Evolutionary conservation across 805 yeast species (phyloP), one percentile per base, ranked within the genome.

Genomic region (Wickerhamiella brachini): DNA sequence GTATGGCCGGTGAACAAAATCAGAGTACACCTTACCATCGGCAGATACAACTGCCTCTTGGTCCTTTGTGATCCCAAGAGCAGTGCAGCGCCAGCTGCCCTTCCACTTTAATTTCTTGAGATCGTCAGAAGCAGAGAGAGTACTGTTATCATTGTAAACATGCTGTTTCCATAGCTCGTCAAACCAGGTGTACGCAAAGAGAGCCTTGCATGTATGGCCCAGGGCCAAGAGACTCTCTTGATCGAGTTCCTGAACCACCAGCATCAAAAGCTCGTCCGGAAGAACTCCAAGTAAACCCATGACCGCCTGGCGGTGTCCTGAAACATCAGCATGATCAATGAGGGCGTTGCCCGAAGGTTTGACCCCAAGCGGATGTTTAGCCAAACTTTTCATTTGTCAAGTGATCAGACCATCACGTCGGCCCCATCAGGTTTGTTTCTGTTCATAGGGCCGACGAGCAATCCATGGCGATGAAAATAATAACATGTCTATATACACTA

Each of bases 131-230:
- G 41, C 41, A n/a, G 41, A 3, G 2, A 68, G 62, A 12, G 65
- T 61, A 48, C 58, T 54, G 1, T 71, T 66, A 45, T 58, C 53
- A 9, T 49, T 64, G 37, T 74, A 67, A 59, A 80, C 79, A 45
- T 81, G 51, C 51, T 71, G 74, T 59, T 82, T 83, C 96, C 96
- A 88, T 22, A 83, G 57, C 48, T 87, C 95, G 56, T 87, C 95
- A 60, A 79, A 83, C 61, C 78, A 80, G 12, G 79, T 61, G 62
- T 77, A 83, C 0, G 90, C 94, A 64, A 81, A 85, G 61, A 83
- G 65, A 5, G 80, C 72, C 53, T 83, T 74, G 2, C 94, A 85
- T 2, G 80, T 66, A 49, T 75, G 78, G 42, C 82, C 73, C 24
- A 86, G 59, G 26, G 66, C 68, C 50, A 72, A 60, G 49, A 88